Evolutionary conservation across 768 basidiomycete genomes (phyloP), one percentile per base, ranked within the genome.

Genomic region (Rhodotorula diobovata): DNA sequence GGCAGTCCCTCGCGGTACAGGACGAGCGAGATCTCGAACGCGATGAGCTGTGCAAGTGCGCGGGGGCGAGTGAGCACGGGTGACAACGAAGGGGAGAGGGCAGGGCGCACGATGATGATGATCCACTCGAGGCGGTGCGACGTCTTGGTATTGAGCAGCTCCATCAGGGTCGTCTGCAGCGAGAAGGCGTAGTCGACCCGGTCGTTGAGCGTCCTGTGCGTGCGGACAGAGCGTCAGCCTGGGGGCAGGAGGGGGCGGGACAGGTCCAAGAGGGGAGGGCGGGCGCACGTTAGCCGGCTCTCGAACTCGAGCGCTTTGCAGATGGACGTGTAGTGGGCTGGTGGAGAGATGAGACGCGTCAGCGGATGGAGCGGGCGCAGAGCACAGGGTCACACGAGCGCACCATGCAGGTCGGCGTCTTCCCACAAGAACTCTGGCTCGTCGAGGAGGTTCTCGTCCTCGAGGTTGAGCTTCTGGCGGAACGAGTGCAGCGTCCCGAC

Each of bases 51-150:
- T 25, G 21, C 43, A 43, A 18, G 55, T 3, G 25, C 34, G 30
- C 1, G 14, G n/a, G n/a, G n/a, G n/a, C n/a, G 5, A 56, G 46
- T 25, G 43, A 30, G 48, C 20, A 46, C 39, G 11, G 25, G n/a
- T 18, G 43, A 51, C 12, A 53, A 45, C 35, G 37, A 28, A 8
- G 23, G 7, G 21, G 48, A 39, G 39, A 51, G 32, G 18, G 43
- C 55, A 66, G 41, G 20, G 63, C 72, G 95, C 93, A 98, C 88
- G 2, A 86, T 85, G 74, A 97, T 98, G 79, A 97, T 97, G 72
- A 97, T 90, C 10, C 95, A 83, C 81, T 98, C 95, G 90, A 98
- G 93, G 4, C 90, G 87, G 77, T 96, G 91, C 5, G 90, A 91
- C 7, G 91, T 90, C 90, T 95, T 76, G 84, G 94, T 92, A 0